Base-by-base conservation (phyloP, 2,329 filamentous ascomycete genomes). In the Ascochyta fabae region DNA sequence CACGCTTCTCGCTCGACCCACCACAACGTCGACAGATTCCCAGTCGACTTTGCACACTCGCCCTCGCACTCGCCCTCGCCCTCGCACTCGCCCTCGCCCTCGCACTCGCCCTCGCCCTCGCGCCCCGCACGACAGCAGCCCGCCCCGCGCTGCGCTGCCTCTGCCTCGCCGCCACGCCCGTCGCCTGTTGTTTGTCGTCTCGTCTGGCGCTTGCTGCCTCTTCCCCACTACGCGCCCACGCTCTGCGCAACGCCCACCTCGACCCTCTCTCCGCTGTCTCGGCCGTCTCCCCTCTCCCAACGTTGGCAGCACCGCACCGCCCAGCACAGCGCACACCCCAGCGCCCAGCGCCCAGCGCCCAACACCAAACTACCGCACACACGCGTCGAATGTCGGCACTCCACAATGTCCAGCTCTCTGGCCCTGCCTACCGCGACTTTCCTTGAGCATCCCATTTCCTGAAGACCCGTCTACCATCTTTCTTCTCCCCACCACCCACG, bases 391-490 rank as follows among this genome's bases (percentile, higher is more conserved):
- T 80, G 79, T 80, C 78, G 75, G 70, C 72, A 68, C 67, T 75
- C 77, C 78, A 81, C 72, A 73, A 82, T 82, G 80, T 79, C 76
- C 78, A 79, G 70, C 72, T 74, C 68, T 73, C 71, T 75, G 75
- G 77, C 75, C 70, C 65, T 76, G 73, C 70, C 73, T 69, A 76
- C 76, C 74, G 77, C 74, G 67, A 79, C 70, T 77, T 77, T 81
- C 80, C 80, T 82, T 82, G 79, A 81, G 77, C 77, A 79, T 71
- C 78, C 79, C 60, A 76, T 75, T 75, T 77, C 75, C 69, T 76
- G 74, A 76, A 69, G 72, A 63, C 60, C 60, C 59, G 58, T 67
- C 62, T 51, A 55, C 54, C 50, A 61, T 57, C 64, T 63, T 66
- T 64, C 70, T 74, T 67, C 45, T 73, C 64, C 56, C 56, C 55